Percentiles rank a stretch among this genome's conserved stretches.
phyloP scores from a whole-genome alignment of 306 rosid genomes.

The Vicia villosa region DNA sequence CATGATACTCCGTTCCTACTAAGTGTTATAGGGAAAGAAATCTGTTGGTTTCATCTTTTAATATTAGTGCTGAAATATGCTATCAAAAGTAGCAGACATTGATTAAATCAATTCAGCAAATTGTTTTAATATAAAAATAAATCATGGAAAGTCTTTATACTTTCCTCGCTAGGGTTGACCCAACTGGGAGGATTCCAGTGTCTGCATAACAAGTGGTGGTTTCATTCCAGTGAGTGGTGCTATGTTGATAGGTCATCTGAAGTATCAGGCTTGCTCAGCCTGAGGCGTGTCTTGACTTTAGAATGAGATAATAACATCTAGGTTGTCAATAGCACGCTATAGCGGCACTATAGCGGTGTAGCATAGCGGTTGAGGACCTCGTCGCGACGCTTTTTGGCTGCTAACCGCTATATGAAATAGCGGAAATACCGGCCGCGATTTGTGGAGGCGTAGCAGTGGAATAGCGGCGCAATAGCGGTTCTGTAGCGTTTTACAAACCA shows the following conservation, averaged over 20 bases:
- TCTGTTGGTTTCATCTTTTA: neutral
- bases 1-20: constrained; percentile 7
- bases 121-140: constrained; percentile 4
- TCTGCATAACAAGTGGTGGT: neutral
- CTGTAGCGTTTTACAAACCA: too few relatives aligned
- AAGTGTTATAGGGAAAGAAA: constrained; percentile 21
- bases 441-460: too few relatives aligned
- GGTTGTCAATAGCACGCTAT: too few relatives aligned
- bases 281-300: constrained; percentile 5
- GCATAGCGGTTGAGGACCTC: too few relatives aligned
- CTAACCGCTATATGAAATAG: too few relatives aligned
- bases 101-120: neutral
- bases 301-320: constrained; percentile 9
- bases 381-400: too few relatives aligned
- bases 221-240: neutral
- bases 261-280: constrained; percentile 4
- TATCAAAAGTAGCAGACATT: neutral
- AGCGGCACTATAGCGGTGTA: too few relatives aligned
- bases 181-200: neutral
- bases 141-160: neutral
- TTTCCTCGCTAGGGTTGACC: neutral
- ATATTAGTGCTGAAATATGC: constrained; percentile 1
- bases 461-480: too few relatives aligned
- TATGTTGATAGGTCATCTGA: neutral
- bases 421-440: too few relatives aligned